These are phyloP conservation scores for Phaffia rhodozyma DNA, from an alignment of 1,284 basidiomycete genomes.

Conservation along the genomic window DNA sequence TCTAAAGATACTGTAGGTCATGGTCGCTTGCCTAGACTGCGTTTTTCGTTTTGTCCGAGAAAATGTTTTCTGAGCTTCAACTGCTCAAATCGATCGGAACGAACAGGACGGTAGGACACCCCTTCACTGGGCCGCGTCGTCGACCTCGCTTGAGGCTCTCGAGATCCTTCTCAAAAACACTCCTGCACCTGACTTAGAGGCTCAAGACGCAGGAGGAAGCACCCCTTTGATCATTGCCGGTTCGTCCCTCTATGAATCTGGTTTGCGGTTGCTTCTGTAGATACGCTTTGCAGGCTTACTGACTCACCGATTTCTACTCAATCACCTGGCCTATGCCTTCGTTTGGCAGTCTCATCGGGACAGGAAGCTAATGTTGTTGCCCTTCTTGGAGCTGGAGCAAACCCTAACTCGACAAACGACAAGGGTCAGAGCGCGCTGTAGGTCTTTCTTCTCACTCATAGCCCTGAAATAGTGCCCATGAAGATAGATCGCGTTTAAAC, in stretches of 20 bases:
- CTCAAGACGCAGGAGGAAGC: conserved; percentile 64
- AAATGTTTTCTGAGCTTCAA: not conserved
- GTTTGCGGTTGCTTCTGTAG: not conserved
- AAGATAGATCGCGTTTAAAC: not conserved
- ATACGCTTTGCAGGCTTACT: not conserved
- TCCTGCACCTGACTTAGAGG: conserved; percentile 51
- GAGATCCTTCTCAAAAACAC: conserved; percentile 56
- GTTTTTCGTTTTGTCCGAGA: not conserved
- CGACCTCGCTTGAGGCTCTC: conserved; percentile 52
- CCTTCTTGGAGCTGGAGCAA: conserved; percentile 69
- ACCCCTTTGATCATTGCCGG: conserved; percentile 79
- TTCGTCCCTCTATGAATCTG: conserved; percentile 30
- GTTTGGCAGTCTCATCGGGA: conserved; percentile 58
- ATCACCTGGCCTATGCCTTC: not conserved
- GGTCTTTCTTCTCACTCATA: conserved; percentile 28
- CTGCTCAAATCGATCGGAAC: too few relatives aligned
- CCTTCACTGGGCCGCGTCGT: conserved; percentile 77
- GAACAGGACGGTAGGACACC: conserved; percentile 72
- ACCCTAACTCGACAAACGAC: conserved; percentile 66
- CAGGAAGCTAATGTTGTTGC: conserved; percentile 64
- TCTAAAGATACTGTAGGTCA: conserved; percentile 53
- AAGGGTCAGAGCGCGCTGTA: conserved; percentile 80
- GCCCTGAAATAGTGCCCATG: too few relatives aligned
- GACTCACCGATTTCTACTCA: too few relatives aligned
- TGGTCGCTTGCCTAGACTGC: not conserved